Evolutionary conservation across 2,329 filamentous ascomycete genomes (phyloP), one percentile per base, ranked within the genome.

Genomic region (Colletotrichum phormii): DNA sequence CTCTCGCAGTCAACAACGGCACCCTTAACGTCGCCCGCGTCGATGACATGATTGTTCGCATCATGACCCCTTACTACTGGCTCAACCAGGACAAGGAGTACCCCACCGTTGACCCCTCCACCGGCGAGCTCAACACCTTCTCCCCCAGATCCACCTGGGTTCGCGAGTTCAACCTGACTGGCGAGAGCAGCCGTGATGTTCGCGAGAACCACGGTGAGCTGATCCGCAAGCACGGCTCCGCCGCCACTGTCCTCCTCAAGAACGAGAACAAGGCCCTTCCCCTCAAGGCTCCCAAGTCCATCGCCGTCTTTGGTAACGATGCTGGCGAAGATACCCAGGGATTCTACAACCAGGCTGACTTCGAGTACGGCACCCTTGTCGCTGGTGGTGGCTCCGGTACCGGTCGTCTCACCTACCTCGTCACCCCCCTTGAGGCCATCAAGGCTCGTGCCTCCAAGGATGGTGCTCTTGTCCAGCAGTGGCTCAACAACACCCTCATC

Each of bases 181-280:
- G 89, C 2, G 86, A 89, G 74, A 80, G 83, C 8, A 89, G 90
- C 77, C 86, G 77, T 71, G 83, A 85, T 51, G 84, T 85, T 64
- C 87, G 87, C 0, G 89, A 86, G 24, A 85, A 91, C 76, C 88
- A 91, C 42, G 89, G 85, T 5, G 79, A 85, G 0, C 79, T 91
- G 5, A 85, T 89, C 75, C 85, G 89, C 62, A 89, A 88, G 86
- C 87, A 91, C 75, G 86, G 80, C 18, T 80, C 82, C 15, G 82
- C 80, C 70, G 92, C 92, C 24, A 92, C 89, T 13, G 89, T 95
- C 18, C 86, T 96, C 2, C 84, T 96, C 73, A 96, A 95, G 86
- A 95, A 95, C 82, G 83, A 83, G 35, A 86, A 86, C 74, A 87
- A 86, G 46, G 86, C 86, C 1, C 84, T 95, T 7, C 93, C 93